Evolutionary conservation across 1,284 basidiomycete genomes (phyloP).

Genomic region (Ganoderma meredithae): DNA sequence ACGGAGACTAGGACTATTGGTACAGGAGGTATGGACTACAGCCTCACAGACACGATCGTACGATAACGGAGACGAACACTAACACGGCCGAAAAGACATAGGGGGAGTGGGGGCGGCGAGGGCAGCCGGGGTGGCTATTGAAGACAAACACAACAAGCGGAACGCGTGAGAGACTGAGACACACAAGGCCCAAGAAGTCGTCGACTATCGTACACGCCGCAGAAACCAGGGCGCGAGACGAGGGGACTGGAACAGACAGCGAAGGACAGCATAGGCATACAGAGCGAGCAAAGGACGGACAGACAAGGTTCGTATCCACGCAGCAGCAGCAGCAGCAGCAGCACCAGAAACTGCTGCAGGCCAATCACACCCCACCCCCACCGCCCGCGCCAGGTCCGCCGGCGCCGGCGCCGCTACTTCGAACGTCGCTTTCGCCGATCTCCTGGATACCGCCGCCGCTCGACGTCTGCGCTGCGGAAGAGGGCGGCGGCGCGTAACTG

Average conservation of each 20-base stretch:
- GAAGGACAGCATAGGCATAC: slow-evolving; percentile 27
- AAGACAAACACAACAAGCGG: slow-evolving; percentile 1
- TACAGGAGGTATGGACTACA: slow-evolving; percentile 7
- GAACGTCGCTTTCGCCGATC: slow-evolving; percentile 30
- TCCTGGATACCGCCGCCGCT: slow-evolving; percentile 28
- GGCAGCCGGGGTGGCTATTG: neutral
- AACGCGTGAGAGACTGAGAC: neutral
- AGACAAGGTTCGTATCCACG: neutral
- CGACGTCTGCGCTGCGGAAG: slow-evolving; percentile 10
- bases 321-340: neutral
- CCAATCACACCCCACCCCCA: slow-evolving; percentile 14
- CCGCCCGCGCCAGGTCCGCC: slow-evolving; percentile 23
- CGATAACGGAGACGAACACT: neutral
- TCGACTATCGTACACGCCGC: slow-evolving; percentile 21
- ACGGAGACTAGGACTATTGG: slow-evolving; percentile 11
- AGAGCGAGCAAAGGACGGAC: slow-evolving; percentile 7
- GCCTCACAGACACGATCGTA: slow-evolving; percentile 3
- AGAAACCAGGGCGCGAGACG: neutral
- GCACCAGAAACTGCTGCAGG: neutral
- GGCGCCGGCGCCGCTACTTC: slow-evolving; percentile 24
- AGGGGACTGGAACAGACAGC: slow-evolving; percentile 13
- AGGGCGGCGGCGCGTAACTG: slow-evolving; percentile 33
- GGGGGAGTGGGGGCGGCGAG: neutral
- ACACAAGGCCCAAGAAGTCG: slow-evolving; percentile 17
- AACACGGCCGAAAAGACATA: slow-evolving; percentile 3